Evolutionary conservation across 1,284 basidiomycete species (phyloP), one percentile per base, ranked within the genome.

Genomic region (Schizophyllum commune): DNA sequence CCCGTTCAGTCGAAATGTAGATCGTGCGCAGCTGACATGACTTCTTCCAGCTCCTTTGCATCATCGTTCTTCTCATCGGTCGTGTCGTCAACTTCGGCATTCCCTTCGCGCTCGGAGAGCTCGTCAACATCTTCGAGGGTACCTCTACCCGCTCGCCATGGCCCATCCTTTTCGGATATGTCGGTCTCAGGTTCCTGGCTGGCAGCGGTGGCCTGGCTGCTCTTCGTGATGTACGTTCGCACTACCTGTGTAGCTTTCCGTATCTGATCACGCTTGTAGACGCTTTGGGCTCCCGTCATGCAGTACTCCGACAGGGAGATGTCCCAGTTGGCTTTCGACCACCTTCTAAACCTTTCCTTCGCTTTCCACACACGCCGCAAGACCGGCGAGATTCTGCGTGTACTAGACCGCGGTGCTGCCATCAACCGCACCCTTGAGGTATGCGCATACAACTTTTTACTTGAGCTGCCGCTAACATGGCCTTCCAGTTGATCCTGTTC

Each of bases 321-420:
- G 85, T 89, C 88, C 0, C 83, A 87, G 67, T 77, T 92, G 61
- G 87, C 88, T 4, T 91, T 89, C 71, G 84, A 91, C 63, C 91
- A 92, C 67, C 73, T 94, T 9, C 78, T 94, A 15, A 89, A 90
- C 64, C 83, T 96, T 21, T 91, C 89, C 8, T 86, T 95, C 66
- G 83, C 88, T n/a, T 96, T 91, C 83, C 89, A 95, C 73, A 88
- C 84, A 11, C 83, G 82, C 64, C 82, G 94, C 80, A 69, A 90
- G 83, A 74, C 92, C 79, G 64, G 91, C 82, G 68, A 96, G 87
- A 74, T 96, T 82, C 52, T 98, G 83, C 76, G 92, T 85, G 69
- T 83, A 84, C 65, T 98, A 85, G 83, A 98, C 87, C 76, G 92
- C 88, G 80, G 94, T 85, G 78, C 96, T 86, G 75, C 92, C 83